phyloP scores from a whole-genome alignment of 441 rosid genomes.

The Jatropha podagrica region DNA sequence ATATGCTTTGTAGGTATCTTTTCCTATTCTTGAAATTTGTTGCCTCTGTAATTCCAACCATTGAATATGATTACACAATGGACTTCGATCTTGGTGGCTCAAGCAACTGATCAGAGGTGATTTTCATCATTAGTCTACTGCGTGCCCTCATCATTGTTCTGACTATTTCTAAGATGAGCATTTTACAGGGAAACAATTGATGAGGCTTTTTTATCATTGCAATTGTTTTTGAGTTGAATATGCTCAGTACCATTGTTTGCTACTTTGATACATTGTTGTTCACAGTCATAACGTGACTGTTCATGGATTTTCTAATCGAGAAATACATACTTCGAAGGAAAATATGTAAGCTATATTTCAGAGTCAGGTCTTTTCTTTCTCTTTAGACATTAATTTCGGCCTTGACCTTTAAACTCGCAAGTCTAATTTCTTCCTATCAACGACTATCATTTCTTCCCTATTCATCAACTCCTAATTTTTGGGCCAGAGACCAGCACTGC shows the following conservation, averaged over 20 bases:
- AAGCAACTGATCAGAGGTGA: conserved; percentile 58
- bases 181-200: background rate
- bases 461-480: background rate
- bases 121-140: conserved; percentile 3
- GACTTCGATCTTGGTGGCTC: conserved; percentile 95
- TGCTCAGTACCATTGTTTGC: background rate
- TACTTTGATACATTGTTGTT: background rate
- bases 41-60: conserved; percentile 93
- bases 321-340: background rate
- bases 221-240: background rate
- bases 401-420: background rate
- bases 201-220: background rate
- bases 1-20: conserved; percentile 58
- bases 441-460: background rate
- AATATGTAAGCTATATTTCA: background rate
- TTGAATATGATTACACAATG: conserved; percentile 93
- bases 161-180: background rate
- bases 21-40: conserved; percentile 92
- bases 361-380: background rate
- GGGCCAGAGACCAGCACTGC: background rate
- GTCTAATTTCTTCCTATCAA: background rate
- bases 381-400: background rate
- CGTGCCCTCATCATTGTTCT: background rate
- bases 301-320: background rate
- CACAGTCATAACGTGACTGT: background rate